These are phyloP conservation scores for Salix viminalis DNA, from an alignment of 345 rosid species.

Conservation along the genomic window DNA sequence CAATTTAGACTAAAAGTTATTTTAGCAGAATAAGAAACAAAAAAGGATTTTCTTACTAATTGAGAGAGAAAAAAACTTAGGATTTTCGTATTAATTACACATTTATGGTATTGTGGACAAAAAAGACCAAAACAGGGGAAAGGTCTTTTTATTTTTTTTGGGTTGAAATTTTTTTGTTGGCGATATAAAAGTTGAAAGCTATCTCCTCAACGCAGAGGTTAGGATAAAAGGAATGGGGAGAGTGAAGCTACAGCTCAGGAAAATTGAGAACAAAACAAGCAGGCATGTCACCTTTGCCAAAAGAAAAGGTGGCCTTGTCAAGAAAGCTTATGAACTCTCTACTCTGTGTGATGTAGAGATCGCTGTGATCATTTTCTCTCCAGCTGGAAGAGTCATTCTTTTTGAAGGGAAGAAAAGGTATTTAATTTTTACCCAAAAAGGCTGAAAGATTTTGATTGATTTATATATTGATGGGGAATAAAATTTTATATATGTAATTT, in stretches of 20 bases:
- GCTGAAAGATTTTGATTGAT: no score
- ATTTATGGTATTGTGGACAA: neutral
- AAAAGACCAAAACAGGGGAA: neutral
- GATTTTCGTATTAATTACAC: neutral
- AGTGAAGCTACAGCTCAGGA: conserved; percentile 1
- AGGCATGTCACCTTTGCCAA: conserved; percentile 27
- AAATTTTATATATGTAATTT: neutral
- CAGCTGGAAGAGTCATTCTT: conserved; percentile 29
- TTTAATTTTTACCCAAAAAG: no score
- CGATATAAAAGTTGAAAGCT: no score
- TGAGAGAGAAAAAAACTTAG: neutral
- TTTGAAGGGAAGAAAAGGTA: conserved; percentile 26
- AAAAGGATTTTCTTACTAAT: no score
- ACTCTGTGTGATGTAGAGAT: conserved; percentile 27
- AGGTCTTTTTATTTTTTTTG: neutral
- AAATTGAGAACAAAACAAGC: conserved; percentile 16
- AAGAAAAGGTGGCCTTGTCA: conserved; percentile 30
- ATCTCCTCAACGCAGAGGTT: neutral
- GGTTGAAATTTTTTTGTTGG: no score
- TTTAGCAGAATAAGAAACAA: no score
- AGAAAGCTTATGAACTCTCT: conserved; percentile 36
- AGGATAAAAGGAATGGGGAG: neutral
- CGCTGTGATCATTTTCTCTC: conserved; percentile 25
- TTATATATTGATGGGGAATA: no score
- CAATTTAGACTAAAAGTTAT: neutral